Conservation (phyloP, 257 asterid species). For the Ajuga chamaepitys region DNA sequence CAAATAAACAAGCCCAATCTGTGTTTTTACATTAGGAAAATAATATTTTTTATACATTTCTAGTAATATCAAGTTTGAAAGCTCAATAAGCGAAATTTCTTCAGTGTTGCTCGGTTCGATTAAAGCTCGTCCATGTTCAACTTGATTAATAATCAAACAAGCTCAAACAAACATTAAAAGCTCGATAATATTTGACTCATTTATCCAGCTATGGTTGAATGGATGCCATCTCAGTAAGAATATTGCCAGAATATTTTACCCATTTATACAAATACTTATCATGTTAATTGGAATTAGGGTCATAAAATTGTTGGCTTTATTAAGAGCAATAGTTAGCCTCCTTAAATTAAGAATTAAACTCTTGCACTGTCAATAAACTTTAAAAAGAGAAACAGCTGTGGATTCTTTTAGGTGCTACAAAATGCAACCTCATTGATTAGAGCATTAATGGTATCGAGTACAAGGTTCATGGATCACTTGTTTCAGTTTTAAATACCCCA, state of each 20-base stretch:
- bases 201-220: no score
- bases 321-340: neutral
- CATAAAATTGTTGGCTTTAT: neutral
- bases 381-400: neutral
- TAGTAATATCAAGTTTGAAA: no score
- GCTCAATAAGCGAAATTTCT: no score
- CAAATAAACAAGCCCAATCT: no score
- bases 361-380: neutral
- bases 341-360: neutral
- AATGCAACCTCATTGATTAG: constrained; percentile 22
- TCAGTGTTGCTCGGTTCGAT: no score
- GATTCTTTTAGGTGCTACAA: constrained; percentile 9
- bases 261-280: neutral
- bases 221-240: no score
- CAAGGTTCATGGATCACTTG: constrained; percentile 36
- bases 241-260: neutral
- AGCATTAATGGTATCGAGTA: constrained; percentile 27
- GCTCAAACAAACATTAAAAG: no score
- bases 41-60: no score
- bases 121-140: no score
- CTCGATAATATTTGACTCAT: no score
- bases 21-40: no score
- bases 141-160: no score
- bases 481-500: constrained; percentile 32
- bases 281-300: neutral